A percentile compares a stretch with the other conserved stretches of the same genome.
Evolutionary conservation across 208 protist species (phyloP).

Genomic region (Lotmaria passim): DNA sequence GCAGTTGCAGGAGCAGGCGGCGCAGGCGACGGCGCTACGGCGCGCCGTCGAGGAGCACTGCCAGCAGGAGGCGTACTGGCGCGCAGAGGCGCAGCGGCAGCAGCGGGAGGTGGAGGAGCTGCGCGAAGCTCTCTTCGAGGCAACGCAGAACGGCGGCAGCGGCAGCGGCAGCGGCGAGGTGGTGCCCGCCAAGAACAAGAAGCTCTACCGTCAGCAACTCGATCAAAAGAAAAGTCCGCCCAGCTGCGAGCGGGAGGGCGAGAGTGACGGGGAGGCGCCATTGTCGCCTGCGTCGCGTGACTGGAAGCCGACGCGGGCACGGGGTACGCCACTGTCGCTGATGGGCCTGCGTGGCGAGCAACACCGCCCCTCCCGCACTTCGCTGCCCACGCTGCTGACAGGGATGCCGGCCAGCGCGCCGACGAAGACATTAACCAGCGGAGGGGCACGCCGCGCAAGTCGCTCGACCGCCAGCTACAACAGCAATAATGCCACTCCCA

Average conservation of each 20-base stretch:
- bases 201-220: too few relatives aligned
- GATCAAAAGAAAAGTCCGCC: not conserved
- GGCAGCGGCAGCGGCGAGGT: not conserved
- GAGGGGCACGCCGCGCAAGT: not conserved
- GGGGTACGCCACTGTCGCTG: slow-evolving; percentile 19
- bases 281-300: slow-evolving; percentile 1
- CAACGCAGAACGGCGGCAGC: slow-evolving; percentile 8
- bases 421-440: not conserved
- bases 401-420: slow-evolving; percentile 5
- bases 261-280: not conserved
- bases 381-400: slow-evolving; percentile 1
- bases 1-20: slow-evolving; percentile 11
- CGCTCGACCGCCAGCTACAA: not conserved
- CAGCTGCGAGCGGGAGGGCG: not conserved
- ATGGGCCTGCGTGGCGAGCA: not conserved
- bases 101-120: slow-evolving; percentile 22
- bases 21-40: slow-evolving; percentile 16
- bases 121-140: slow-evolving; percentile 17
- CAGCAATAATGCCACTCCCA: not conserved
- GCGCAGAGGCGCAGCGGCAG: slow-evolving; percentile 15
- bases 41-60: slow-evolving; percentile 14
- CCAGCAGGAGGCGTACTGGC: slow-evolving; percentile 22
- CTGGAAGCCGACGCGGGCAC: slow-evolving; percentile 1
- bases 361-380: not conserved
- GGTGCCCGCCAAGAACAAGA: too few relatives aligned